Base-by-base conservation (phyloP, 2,329 filamentous ascomycete genomes). In the Neofusicoccum ribis region DNA sequence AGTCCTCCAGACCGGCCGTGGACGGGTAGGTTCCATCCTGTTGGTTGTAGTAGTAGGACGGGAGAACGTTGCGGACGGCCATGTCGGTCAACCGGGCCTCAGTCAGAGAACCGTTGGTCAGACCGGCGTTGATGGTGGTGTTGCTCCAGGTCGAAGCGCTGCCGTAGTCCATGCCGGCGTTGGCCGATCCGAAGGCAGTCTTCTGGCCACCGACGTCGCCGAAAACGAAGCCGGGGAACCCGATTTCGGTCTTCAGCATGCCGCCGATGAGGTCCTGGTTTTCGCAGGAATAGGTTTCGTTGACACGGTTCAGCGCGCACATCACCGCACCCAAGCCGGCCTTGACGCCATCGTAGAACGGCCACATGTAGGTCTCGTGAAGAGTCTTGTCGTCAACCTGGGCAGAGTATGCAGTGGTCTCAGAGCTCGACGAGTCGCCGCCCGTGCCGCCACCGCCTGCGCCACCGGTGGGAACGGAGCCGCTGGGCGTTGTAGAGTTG, bases 291-390 rank as follows among this genome's bases (percentile, higher is more conserved):
- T 81, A 81, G 0, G 78, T 78, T 51, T 51, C 77, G 70, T 83
- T 83, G 59, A 79, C 68, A 58, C 77, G 72, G 39, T 79, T 76
- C 70, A 94, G 94, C 1, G 88, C 86, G 73, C 90, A 93, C 92
- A 95, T 95, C 47, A 92, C 84, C 17, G 86, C 86, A 0, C 86
- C 90, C 2, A 92, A 90, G 14, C 91, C 90, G 3, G 88, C 89
- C 56, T 85, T 85, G n/a, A 95, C 82, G 17, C 86, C 87, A 68
- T 93, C 89, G 2, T 86, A 88, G 73, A 94, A 95, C 0, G 91
- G 91, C 91, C 91, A 94, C 0, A 88, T 82, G 70, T 94, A 95
- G 2, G 94, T 77, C 76, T 91, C 89, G 71, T 91, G 89, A 67
- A 91, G 73, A 0, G 88, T 87, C 36, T 88, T 82, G 71, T 91